These are phyloP conservation scores for Cladophialophora immunda DNA, from an alignment of 2,329 filamentous ascomycete species.

Conservation along the genomic window DNA sequence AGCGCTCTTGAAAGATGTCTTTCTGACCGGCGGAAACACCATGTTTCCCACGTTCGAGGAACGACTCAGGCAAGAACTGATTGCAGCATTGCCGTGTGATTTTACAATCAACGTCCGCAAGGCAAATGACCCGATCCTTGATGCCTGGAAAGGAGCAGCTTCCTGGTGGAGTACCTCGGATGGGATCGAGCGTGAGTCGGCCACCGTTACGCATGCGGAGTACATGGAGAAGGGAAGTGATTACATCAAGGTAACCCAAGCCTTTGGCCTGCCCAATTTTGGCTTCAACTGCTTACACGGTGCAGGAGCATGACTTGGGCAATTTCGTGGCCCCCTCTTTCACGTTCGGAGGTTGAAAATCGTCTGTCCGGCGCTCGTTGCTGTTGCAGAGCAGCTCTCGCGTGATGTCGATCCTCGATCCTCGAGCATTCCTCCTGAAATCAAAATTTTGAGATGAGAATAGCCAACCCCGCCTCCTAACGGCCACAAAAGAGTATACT, in stretches of 20 bases:
- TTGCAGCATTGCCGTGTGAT: constrained; percentile 74
- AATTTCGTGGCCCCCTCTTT: constrained; percentile 34
- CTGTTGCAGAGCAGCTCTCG: not conserved
- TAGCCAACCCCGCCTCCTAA: not conserved
- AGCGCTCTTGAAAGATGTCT: constrained; percentile 82
- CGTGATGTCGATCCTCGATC: not conserved
- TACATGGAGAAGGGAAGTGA: constrained; percentile 92
- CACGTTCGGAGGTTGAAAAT: constrained; percentile 29
- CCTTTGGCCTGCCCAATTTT: constrained; percentile 5
- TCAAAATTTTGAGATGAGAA: not conserved
- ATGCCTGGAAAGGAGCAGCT: constrained; percentile 94
- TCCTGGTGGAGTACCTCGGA: constrained; percentile 73
- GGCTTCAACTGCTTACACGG: constrained; percentile 19
- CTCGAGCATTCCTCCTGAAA: not conserved
- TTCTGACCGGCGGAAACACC: constrained; percentile 92
- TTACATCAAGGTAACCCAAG: constrained; percentile 77
- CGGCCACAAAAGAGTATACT: not conserved
- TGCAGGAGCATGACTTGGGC: constrained; percentile 39
- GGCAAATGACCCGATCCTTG: constrained; percentile 78
- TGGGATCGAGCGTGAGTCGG: constrained; percentile 65
- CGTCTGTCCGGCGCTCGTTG: not conserved
- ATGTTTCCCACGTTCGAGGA: constrained; percentile 88
- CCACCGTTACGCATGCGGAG: constrained; percentile 79
- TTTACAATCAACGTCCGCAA: constrained; percentile 73
- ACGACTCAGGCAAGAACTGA: constrained; percentile 75